Evolutionary conservation across 2,329 filamentous ascomycete genomes (phyloP).

Genomic region (Fusarium subtropicale): DNA sequence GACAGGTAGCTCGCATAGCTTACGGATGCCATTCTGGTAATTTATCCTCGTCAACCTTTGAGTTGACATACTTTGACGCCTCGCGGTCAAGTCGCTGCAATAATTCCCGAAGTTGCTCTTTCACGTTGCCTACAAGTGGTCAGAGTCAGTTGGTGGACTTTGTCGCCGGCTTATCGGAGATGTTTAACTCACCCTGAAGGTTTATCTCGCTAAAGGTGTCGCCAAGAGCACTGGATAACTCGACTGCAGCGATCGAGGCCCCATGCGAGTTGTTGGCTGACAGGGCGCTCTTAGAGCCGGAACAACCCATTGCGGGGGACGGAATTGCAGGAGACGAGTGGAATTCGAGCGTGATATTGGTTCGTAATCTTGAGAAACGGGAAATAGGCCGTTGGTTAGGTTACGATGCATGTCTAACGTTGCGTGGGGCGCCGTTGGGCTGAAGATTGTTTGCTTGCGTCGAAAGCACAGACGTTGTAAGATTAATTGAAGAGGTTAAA

Average conservation of each 20-base stretch:
- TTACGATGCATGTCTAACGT: not conserved
- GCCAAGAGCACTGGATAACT: conserved; percentile 22
- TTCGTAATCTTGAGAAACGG: not conserved
- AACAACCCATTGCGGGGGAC: conserved; percentile 21
- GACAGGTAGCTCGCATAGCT: not conserved
- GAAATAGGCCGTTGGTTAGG: not conserved
- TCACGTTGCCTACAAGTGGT: conserved; percentile 17
- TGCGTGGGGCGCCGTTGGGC: not conserved
- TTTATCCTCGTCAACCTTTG: conserved; percentile 26
- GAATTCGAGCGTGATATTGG: not conserved
- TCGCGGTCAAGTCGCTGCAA: conserved; percentile 41
- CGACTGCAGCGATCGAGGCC: conserved; percentile 24
- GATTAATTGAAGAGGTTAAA: not conserved
- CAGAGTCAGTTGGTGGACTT: not conserved
- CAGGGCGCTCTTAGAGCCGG: conserved; percentile 25
- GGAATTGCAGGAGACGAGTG: not conserved
- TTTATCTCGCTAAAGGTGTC: conserved; percentile 25
- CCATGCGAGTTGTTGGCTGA: conserved; percentile 24
- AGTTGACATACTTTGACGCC: conserved; percentile 39
- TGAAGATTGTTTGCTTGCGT: not conserved
- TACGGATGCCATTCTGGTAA: conserved; percentile 39
- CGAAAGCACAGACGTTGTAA: not conserved
- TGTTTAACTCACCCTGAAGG: conserved; percentile 11
- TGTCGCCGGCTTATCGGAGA: not conserved
- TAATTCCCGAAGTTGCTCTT: conserved; percentile 26